A percentile compares a stretch with the other conserved stretches of the same genome.
Evolutionary conservation across 2,329 filamentous ascomycete species (phyloP).

Genomic region (Colletotrichum melonis): DNA sequence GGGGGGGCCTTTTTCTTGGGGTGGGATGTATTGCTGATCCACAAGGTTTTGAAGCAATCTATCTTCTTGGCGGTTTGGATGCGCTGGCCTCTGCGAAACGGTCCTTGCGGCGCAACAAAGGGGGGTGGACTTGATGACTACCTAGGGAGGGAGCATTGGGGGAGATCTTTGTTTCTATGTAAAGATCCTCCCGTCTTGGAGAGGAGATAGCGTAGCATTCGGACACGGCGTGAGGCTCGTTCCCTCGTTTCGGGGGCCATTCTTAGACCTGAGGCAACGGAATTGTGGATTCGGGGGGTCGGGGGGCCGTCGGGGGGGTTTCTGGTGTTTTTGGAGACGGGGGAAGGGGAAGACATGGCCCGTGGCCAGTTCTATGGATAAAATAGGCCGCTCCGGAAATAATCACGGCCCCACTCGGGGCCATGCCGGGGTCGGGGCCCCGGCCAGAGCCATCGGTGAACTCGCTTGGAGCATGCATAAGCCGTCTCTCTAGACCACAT

Average conservation of each 20-base stretch:
- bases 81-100: background rate
- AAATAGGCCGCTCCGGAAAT: background rate
- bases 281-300: background rate
- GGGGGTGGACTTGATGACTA: too few species aligned
- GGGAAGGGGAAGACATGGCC: background rate
- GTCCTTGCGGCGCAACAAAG: background rate
- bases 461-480: background rate
- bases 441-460: background rate
- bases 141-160: background rate
- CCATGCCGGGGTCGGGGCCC: too few species aligned
- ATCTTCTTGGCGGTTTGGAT: slow-evolving; percentile 23
- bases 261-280: slow-evolving; percentile 1
- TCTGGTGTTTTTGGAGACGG: background rate
- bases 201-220: background rate
- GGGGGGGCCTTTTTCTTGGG: background rate
- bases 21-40: background rate
- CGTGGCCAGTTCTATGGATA: background rate
- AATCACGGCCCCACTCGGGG: slow-evolving; percentile 14
- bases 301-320: background rate
- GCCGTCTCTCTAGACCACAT: background rate
- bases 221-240: slow-evolving; percentile 8
- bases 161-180: slow-evolving; percentile 22
- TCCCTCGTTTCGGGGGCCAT: slow-evolving; percentile 23
- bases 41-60: slow-evolving; percentile 10
- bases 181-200: slow-evolving; percentile 13